Evolutionary conservation across 345 rosid genomes (phyloP), one percentile per base, ranked within the genome.

Genomic region (Populus tremula): DNA sequence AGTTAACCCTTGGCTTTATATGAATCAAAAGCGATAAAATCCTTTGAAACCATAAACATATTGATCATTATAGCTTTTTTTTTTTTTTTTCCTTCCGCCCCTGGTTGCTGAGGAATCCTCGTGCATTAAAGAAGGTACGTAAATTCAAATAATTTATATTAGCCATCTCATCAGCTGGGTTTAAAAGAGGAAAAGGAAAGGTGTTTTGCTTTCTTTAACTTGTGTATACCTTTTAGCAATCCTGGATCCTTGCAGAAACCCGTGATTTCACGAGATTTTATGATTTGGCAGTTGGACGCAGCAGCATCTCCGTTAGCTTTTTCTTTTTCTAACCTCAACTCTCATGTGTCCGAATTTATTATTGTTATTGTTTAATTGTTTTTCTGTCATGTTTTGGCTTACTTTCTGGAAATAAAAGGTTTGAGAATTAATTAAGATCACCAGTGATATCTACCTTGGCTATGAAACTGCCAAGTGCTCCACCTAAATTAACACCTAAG

Each of bases 241-340:
- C 20, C 69, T 61, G 64, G 56, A 53, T 67, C 73, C 77, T 82
- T 80, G 74, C 69, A 43, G 81, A 53, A 77, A 78, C 77, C 89
- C 81, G 86, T 86, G 87, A 84, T 77, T 68, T 88, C 91, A 87
- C 89, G 81, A 77, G 89, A 83, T 76, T 29, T 67, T 78, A 78
- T 82, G 76, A 76, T 84, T 78, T 67, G 86, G 80, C 80, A 78
- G 90, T 76, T 86, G 70, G 84, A 78, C 73, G 79, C 86, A 78
- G 72, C 86, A 74, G 66, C 74, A 53, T 33, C 78, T 75, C 45
- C 72, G 56, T 4, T 33, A 33, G 71, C 63, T 10, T 73, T 70
- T 73, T n/a, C 76, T 73, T 11, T 76, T 69, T 83, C 85, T 69
- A 75, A 63, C 76, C 70, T 9, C 6, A 69, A 35, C 81, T 80